A percentile compares a stretch with the other conserved stretches of the same genome.
Evolutionary conservation across 441 rosid genomes (phyloP).

Genomic region (Cnidoscolus chayamansa): DNA sequence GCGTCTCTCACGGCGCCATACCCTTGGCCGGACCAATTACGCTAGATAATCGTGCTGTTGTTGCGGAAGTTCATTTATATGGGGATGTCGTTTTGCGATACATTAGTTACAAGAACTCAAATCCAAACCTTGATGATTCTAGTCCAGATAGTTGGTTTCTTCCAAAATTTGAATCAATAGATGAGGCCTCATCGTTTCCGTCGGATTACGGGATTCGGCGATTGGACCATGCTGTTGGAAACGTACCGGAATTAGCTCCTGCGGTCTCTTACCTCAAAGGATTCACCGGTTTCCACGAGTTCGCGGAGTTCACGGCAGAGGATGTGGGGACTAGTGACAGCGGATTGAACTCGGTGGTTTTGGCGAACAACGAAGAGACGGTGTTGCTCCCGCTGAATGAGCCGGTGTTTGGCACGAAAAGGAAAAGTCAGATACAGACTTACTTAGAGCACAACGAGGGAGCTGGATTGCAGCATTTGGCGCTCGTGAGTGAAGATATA

Average conservation of each 20-base stretch:
- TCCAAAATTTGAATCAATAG: slow-evolving; percentile 60
- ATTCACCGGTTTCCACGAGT: slow-evolving; percentile 86
- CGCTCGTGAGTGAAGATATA: slow-evolving; percentile 65
- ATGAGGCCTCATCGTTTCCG: slow-evolving; percentile 51
- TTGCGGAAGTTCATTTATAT: slow-evolving; percentile 73
- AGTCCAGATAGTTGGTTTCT: slow-evolving; percentile 37
- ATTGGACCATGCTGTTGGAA: slow-evolving; percentile 90
- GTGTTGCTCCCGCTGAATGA: slow-evolving; percentile 82
- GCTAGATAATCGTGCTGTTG: slow-evolving; percentile 39
- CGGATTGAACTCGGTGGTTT: slow-evolving; percentile 69
- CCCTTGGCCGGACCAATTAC: slow-evolving; percentile 47
- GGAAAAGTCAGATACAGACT: slow-evolving; percentile 94
- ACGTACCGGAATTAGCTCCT: slow-evolving; percentile 66
- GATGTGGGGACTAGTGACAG: slow-evolving; percentile 87
- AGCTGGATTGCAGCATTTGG: slow-evolving; percentile 83
- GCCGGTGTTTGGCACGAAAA: slow-evolving; percentile 81
- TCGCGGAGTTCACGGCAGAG: slow-evolving; percentile 82
- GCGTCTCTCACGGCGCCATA: slow-evolving; percentile 61
- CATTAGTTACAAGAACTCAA: slow-evolving; percentile 39
- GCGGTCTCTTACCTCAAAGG: slow-evolving; percentile 57
- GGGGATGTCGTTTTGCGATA: slow-evolving; percentile 85
- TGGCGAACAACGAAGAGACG: slow-evolving; percentile 75
- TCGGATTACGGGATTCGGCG: slow-evolving; percentile 69
- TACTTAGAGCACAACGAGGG: slow-evolving; percentile 95
- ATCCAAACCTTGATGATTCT: not conserved